Evolutionary conservation across 1,284 basidiomycete species (phyloP).

Genomic region (Polyporus tsugae): DNA sequence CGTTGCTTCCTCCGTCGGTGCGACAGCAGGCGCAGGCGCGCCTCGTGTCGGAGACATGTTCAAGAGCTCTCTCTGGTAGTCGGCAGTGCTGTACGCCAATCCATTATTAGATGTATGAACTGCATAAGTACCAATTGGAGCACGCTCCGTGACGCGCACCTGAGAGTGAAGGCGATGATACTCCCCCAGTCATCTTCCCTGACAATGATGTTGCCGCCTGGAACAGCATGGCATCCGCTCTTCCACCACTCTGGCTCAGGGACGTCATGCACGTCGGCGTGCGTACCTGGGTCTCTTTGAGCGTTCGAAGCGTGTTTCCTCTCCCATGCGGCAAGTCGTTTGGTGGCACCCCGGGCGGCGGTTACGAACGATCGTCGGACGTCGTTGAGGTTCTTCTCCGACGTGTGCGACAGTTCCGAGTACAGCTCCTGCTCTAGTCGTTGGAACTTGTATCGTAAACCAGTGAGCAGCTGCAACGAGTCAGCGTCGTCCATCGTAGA

Average conservation of each 20-base stretch:
- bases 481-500: slow-evolving; percentile 33
- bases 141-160: slow-evolving; percentile 45
- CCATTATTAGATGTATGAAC: neutral
- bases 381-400: slow-evolving; percentile 62
- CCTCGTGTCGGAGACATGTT: slow-evolving; percentile 45
- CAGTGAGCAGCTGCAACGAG: slow-evolving; percentile 52
- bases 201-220: slow-evolving; percentile 72
- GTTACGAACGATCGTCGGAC: slow-evolving; percentile 64
- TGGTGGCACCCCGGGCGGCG: slow-evolving; percentile 57
- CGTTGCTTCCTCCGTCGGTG: slow-evolving; percentile 39
- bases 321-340: slow-evolving; percentile 67
- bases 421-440: slow-evolving; percentile 66
- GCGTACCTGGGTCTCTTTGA: neutral
- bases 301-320: slow-evolving; percentile 54
- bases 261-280: slow-evolving; percentile 45
- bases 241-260: slow-evolving; percentile 71
- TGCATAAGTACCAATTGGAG: neutral
- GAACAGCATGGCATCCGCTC: slow-evolving; percentile 67
- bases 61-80: slow-evolving; percentile 67
- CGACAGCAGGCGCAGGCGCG: slow-evolving; percentile 35
- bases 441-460: slow-evolving; percentile 65
- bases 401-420: slow-evolving; percentile 55
- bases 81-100: slow-evolving; percentile 54
- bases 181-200: slow-evolving; percentile 78
- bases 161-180: slow-evolving; percentile 77